Percentiles rank a stretch among this genome's conserved stretches.
Conservation (phyloP, 495 filamentous ascomycete species). For the Penicillium atrosanguineum region DNA sequence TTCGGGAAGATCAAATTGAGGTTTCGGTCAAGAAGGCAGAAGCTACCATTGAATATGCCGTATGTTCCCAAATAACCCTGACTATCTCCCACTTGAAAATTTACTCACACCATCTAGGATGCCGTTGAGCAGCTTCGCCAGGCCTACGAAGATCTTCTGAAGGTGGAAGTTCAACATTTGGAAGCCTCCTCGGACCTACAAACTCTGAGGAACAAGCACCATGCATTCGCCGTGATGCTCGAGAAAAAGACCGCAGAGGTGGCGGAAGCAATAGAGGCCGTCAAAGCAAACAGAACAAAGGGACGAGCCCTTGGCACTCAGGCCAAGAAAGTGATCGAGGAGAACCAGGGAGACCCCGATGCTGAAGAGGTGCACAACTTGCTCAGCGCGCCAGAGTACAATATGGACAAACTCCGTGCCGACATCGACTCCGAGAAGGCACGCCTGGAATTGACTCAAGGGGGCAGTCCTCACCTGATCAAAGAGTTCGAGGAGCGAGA, state of each 20-base stretch:
- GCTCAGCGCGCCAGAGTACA: slow-evolving; percentile 37
- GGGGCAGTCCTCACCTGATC: slow-evolving; percentile 73
- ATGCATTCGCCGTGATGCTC: slow-evolving; percentile 53
- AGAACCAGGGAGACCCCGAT: slow-evolving; percentile 18
- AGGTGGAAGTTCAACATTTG: slow-evolving; percentile 63
- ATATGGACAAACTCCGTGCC: slow-evolving; percentile 62
- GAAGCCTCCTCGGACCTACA: slow-evolving; percentile 80
- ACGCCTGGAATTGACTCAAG: slow-evolving; percentile 75
- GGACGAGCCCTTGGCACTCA: slow-evolving; percentile 35
- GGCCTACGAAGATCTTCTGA: slow-evolving; percentile 60
- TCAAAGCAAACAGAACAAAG: slow-evolving; percentile 26
- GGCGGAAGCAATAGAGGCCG: slow-evolving; percentile 29
- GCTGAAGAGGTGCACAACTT: slow-evolving; percentile 29
- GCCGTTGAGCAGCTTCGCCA: slow-evolving; percentile 57
- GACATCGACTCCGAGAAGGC: slow-evolving; percentile 74
- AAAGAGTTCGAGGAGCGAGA: slow-evolving; percentile 74
- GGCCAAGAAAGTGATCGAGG: slow-evolving; percentile 27
- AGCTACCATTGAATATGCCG: slow-evolving; percentile 61
- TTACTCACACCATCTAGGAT: slow-evolving; percentile 40
- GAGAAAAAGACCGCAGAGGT: slow-evolving; percentile 43
- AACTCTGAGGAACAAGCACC: slow-evolving; percentile 59
- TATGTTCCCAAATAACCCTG: slow-evolving; percentile 31
- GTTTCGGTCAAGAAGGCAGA: slow-evolving; percentile 61
- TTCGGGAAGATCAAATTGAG: slow-evolving; percentile 53
- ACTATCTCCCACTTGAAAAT: background rate